Percentiles rank a stretch among this genome's conserved stretches.
phyloP scores from a whole-genome alignment of 371 early-diverging fungal genomes.

The Mucor lusitanicus region DNA sequence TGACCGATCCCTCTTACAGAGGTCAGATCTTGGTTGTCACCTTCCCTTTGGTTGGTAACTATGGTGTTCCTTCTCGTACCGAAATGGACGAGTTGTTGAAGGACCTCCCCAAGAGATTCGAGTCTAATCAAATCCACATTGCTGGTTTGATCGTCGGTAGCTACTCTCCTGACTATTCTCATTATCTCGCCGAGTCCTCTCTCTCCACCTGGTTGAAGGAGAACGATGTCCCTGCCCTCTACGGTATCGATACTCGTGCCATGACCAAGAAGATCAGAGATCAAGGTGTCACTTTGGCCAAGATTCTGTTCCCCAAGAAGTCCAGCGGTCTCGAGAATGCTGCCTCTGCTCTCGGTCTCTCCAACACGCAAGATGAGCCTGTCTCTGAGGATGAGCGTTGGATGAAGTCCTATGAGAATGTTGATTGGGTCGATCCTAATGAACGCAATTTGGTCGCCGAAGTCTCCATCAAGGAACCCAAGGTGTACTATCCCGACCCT shows the following conservation, averaged over 20 bases:
- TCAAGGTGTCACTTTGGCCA: slow-evolving; percentile 85
- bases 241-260: slow-evolving; percentile 94
- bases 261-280: slow-evolving; percentile 85
- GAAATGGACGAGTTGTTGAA: slow-evolving; percentile 76
- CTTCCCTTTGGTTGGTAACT: slow-evolving; percentile 90
- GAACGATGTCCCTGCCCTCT: slow-evolving; percentile 84
- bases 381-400: slow-evolving; percentile 43
- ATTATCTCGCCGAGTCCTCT: slow-evolving; percentile 89
- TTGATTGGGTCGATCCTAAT: slow-evolving; percentile 93
- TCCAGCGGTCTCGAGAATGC: slow-evolving; percentile 27
- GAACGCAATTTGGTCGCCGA: slow-evolving; percentile 90
- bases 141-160: slow-evolving; percentile 88
- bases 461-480: slow-evolving; percentile 82
- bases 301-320: slow-evolving; percentile 83
- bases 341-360: slow-evolving; percentile 40
- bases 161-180: slow-evolving; percentile 87
- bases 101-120: slow-evolving; percentile 87
- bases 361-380: slow-evolving; percentile 23
- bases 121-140: slow-evolving; percentile 84
- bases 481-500: slow-evolving; percentile 72
- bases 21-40: slow-evolving; percentile 94
- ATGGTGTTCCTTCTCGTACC: slow-evolving; percentile 83
- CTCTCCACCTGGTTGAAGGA: slow-evolving; percentile 89
- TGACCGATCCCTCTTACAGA: slow-evolving; percentile 95
- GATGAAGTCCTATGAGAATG: slow-evolving; percentile 73